phyloP scores from a whole-genome alignment of 1,284 basidiomycete species.

The Exsudoporus floridanus region DNA sequence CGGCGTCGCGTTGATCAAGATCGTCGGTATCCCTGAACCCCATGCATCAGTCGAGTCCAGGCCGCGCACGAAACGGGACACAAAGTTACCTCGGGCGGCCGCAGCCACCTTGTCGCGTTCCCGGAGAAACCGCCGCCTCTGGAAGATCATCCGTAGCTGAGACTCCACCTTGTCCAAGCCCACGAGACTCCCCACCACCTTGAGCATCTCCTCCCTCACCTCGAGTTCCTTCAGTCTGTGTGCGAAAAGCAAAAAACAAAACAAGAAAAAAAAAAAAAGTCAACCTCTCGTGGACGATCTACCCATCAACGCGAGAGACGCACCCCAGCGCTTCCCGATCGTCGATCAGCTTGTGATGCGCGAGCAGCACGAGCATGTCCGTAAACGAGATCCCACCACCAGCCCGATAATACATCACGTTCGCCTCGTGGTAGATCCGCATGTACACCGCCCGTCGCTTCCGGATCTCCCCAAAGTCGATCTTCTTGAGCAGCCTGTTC shows the following conservation, averaged over 20 bases:
- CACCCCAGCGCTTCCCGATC: conserved; percentile 88
- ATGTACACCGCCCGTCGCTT: conserved; percentile 70
- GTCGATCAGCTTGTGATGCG: conserved; percentile 91
- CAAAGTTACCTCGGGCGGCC: conserved; percentile 36
- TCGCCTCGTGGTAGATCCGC: conserved; percentile 84
- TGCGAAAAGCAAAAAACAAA: too few relatives aligned
- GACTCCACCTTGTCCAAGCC: conserved; percentile 84
- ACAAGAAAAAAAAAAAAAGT: too few relatives aligned
- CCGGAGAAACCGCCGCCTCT: conserved; percentile 66
- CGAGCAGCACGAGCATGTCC: conserved; percentile 84
- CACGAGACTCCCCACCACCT: conserved; percentile 78
- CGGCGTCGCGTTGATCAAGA: conserved; percentile 59
- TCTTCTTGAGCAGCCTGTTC: conserved; percentile 53
- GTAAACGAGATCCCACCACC: conserved; percentile 89
- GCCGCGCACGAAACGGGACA: too few relatives aligned
- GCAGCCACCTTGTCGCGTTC: conserved; percentile 36
- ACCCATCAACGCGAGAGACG: too few relatives aligned
- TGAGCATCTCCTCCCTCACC: conserved; percentile 71
- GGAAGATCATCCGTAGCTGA: conserved; percentile 72
- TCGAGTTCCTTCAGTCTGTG: conserved; percentile 82
- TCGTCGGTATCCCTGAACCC: conserved; percentile 69
- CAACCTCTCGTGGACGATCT: too few relatives aligned
- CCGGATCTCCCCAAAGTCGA: conserved; percentile 66
- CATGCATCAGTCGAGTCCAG: too few relatives aligned
- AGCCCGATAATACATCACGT: conserved; percentile 67